Base-by-base conservation (phyloP, 495 filamentous ascomycete genomes). In the Amniculicola lignicola region DNA sequence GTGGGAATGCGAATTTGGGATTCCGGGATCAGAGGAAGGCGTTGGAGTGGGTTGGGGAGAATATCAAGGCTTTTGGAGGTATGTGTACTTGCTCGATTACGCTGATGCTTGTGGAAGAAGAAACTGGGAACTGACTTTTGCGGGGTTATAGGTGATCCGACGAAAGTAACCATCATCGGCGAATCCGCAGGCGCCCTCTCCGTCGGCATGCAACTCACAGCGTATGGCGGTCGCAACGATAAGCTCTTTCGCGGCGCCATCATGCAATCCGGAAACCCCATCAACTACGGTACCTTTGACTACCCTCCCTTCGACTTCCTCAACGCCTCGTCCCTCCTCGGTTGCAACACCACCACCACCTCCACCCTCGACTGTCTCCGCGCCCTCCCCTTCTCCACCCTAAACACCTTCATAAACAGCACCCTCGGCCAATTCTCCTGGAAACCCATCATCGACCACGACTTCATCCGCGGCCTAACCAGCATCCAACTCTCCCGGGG, bases 11-110 rank as follows among this genome's bases (percentile, higher is more conserved):
- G 7, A 86, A 86, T 53, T 65, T 84, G 11, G 81, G 79, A 18
- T 67, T 83, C 5, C 64, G 74, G 25, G 82, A 85, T 56, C 82
- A 85, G 56, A 68, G 82, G 16, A 64, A 83, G n/a, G 81, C 79
- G 0, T 64, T 86, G 28, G 75, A 81, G 19, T 86, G 82, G 83
- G 66, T 85, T 3, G 70, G 77, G 31, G 77, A 73, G 58, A 73
- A 73, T 51, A 70, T 73, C 31, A 64, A 14, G 3, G 69, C 68
- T 15, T 73, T 73, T 59, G 69, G 70, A 14, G 70, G 69, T 59
- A 53, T 29, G 62, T 57, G n/a, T 33, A 7, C 29, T 33, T 33
- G n/a, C 29, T 33, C 29, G 37, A 16, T 37, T 36, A n/a, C n/a
- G n/a, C n/a, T n/a, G n/a, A n/a, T n/a, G n/a, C n/a, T n/a, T n/a